phyloP scores from a whole-genome alignment of 148 eudicot genomes.

The Rhododendron ovatum region DNA sequence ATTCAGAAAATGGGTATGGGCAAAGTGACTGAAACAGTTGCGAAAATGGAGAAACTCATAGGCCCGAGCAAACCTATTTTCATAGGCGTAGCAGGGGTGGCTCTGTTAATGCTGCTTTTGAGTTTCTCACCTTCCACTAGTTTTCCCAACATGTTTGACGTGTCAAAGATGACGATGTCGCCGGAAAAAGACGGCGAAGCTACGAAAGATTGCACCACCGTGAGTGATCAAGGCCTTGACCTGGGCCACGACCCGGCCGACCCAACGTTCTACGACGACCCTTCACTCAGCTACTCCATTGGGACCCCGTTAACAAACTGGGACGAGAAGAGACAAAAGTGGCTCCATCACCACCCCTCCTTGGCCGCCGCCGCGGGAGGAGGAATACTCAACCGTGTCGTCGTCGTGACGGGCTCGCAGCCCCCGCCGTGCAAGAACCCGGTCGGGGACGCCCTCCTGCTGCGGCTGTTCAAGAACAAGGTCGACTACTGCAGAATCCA shows the following conservation, averaged over 20 bases:
- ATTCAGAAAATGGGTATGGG: neutral
- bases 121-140: neutral
- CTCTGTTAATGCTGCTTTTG: neutral
- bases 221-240: no score
- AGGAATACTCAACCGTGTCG: constrained; percentile 4
- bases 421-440: constrained; percentile 29
- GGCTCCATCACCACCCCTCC: constrained; percentile 28
- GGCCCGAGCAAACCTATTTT: neutral
- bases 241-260: no score
- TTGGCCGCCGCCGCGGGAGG: neutral
- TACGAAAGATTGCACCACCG: no score
- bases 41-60: neutral
- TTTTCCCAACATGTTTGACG: neutral
- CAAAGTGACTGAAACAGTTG: neutral
- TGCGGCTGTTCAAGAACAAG: constrained; percentile 38
- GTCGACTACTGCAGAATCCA: constrained; percentile 41
- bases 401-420: constrained; percentile 43
- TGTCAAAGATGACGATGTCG: neutral
- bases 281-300: constrained; percentile 20
- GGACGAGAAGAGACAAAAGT: constrained; percentile 35
- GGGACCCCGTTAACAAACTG: constrained; percentile 23
- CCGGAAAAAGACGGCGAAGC: neutral
- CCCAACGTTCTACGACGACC: constrained; percentile 12
- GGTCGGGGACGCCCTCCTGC: constrained; percentile 28
- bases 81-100: neutral